These are phyloP conservation scores for Kewa caespitosa DNA, from an alignment of 179 eudicot genomes.

Conservation along the genomic window DNA sequence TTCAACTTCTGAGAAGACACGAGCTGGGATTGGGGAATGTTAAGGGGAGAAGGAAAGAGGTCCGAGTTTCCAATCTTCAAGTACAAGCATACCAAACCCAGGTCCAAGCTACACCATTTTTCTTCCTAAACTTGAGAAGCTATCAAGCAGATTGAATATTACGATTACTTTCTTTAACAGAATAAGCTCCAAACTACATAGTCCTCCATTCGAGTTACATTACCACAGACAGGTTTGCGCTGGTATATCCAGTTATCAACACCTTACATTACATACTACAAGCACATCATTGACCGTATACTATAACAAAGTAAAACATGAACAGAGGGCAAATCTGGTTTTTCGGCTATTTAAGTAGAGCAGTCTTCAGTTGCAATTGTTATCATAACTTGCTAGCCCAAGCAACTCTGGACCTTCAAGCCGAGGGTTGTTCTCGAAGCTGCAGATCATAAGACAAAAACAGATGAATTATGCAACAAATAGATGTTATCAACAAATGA, in stretches of 20 bases:
- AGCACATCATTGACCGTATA: conserved; percentile 13
- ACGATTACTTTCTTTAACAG: not conserved
- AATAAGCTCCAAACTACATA: conserved; percentile 6
- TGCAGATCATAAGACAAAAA: not conserved
- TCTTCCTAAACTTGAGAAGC: not conserved
- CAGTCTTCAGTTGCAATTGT: conserved; percentile 58
- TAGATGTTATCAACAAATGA: no score
- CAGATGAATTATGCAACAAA: no score
- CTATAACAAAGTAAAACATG: conserved; percentile 4
- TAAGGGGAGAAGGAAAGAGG: no score
- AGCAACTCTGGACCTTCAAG: conserved; percentile 90
- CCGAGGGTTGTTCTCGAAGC: conserved; percentile 19
- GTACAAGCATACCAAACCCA: no score
- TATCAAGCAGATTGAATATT: not conserved
- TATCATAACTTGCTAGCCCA: conserved; percentile 85
- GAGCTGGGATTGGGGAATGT: no score
- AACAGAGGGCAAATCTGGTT: not conserved
- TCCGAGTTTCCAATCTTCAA: no score
- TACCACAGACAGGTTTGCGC: conserved; percentile 3
- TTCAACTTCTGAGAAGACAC: no score
- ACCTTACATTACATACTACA: conserved; percentile 28
- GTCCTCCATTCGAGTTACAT: not conserved
- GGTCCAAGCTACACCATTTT: no score
- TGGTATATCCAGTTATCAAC: conserved; percentile 10
- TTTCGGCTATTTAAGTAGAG: not conserved